Conservation (phyloP, 1,284 basidiomycete genomes). For the Malassezia brasiliensis region DNA sequence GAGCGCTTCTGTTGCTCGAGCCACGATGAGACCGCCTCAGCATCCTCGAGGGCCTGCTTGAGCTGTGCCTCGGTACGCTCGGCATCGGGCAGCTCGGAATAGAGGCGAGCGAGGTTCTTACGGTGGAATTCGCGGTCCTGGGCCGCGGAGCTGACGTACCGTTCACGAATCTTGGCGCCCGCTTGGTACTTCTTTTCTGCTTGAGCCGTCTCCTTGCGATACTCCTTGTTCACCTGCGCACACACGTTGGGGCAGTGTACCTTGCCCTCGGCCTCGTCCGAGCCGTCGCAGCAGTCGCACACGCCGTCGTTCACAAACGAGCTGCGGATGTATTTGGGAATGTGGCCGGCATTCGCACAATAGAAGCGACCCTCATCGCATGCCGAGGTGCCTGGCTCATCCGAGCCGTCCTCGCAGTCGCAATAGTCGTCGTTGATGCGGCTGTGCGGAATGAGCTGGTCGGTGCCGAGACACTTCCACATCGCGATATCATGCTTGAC, state of each 20-base stretch:
- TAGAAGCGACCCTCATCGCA: constrained; percentile 68
- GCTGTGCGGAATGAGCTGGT: constrained; percentile 54
- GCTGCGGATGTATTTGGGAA: constrained; percentile 66
- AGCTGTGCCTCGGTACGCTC: constrained; percentile 32
- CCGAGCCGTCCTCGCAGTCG: constrained; percentile 83
- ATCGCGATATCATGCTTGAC: constrained; percentile 9
- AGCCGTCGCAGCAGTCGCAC: constrained; percentile 98
- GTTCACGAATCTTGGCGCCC: constrained; percentile 73
- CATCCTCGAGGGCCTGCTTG: constrained; percentile 22
- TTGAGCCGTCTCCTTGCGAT: constrained; percentile 60
- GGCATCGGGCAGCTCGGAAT: constrained; percentile 59
- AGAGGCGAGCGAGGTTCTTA: constrained; percentile 49
- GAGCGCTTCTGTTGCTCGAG: constrained; percentile 12
- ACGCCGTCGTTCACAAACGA: constrained; percentile 88
- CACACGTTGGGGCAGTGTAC: constrained; percentile 68
- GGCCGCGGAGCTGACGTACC: constrained; percentile 70
- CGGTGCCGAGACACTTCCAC: constrained; percentile 35
- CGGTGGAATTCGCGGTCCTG: constrained; percentile 52
- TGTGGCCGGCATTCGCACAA: constrained; percentile 79
- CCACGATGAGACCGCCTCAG: constrained; percentile 22
- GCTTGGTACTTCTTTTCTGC: constrained; percentile 57
- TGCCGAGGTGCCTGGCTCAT: constrained; percentile 86
- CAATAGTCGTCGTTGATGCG: constrained; percentile 90
- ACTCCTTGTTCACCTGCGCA: constrained; percentile 62
- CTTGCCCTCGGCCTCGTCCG: constrained; percentile 62